Evolutionary conservation across 768 basidiomycete species (phyloP).

Genomic region (Boletus sp.): DNA sequence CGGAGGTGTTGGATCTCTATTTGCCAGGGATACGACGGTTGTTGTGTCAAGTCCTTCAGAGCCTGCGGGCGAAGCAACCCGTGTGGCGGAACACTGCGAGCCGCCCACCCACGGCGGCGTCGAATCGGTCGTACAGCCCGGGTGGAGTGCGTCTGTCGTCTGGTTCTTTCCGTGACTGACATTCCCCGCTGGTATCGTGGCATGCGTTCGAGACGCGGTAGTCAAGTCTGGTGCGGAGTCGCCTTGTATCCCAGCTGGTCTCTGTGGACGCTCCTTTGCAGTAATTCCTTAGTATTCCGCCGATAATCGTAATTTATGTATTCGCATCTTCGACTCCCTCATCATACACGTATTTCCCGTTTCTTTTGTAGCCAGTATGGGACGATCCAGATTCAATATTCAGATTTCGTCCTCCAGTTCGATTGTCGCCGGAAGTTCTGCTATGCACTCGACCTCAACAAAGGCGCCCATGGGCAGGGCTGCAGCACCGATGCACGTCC

Average conservation of each 20-base stretch:
- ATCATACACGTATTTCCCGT: background rate
- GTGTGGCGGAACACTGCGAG: conserved; percentile 29
- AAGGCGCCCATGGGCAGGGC: conserved; percentile 50
- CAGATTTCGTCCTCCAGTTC: too few species aligned
- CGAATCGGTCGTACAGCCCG: conserved; percentile 2
- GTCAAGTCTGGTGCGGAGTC: background rate
- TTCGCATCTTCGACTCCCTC: background rate
- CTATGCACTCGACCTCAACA: conserved; percentile 62
- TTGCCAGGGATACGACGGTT: conserved; percentile 37
- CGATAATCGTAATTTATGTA: background rate
- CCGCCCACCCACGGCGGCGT: conserved; percentile 9
- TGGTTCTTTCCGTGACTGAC: conserved; percentile 11
- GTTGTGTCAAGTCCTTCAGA: conserved; percentile 38
- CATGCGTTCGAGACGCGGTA: conserved; percentile 7
- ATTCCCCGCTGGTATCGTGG: background rate
- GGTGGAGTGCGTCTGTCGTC: background rate
- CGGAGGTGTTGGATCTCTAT: conserved; percentile 33
- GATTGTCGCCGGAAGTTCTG: conserved; percentile 27
- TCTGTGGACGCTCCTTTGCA: background rate
- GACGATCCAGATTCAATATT: too few species aligned
- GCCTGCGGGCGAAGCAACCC: conserved; percentile 40
- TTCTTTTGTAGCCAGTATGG: too few species aligned
- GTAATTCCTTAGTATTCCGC: background rate
- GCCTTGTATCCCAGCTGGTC: background rate
- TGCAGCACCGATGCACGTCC: conserved; percentile 57